Base-by-base conservation (phyloP, 306 rosid genomes). In the Hylodesmum podocarpum region DNA sequence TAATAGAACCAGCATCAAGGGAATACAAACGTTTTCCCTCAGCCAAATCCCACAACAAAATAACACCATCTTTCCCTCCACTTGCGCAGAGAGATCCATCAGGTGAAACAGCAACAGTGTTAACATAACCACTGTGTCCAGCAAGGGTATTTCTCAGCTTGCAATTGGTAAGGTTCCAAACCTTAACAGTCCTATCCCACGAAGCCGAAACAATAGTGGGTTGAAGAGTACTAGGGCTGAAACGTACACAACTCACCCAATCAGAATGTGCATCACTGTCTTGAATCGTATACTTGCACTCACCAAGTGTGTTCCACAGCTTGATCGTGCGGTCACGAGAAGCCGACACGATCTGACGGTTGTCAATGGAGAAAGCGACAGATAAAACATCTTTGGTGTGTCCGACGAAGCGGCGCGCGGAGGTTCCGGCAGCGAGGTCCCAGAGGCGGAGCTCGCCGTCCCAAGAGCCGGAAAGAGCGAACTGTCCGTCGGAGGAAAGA, bases 371-470 rank as follows among this genome's bases (percentile, higher is more conserved):
- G 88, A 95, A 95, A 0, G 99, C 99, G 1, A 95, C 98, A 0
- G 99, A 95, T 28, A 96, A 89, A 1, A 96, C 99, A 4, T 96
- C 99, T 71, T 96, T 96, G 0, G 99, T 91, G 86, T 96, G 99
- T 0, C 99, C 99, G 0, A 92, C 98, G 13, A 96, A 96, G 18
- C 99, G 81, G 28, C 99, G 94, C 0, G 99, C 91, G 16, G 99
- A 87, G 33, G 82, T 81, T 0, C 99, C 99, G 5, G 88, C 78
- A 18, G 91, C 84, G 8, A 96, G 83, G 36, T 96, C 99, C 99
- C 99, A 96, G 3, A 96, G 94, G 21, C 99, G 91, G 82, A 96
- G 99, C 84, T 96, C 99, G n/a, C 97, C 97, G 81, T 96, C 99
- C 99, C 98, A 96, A 15, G 99, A 91, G 2, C 99, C 99, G 15